A percentile compares a stretch with the other conserved stretches of the same genome.
These are phyloP conservation scores for Fistulinella cinereoalba DNA, from an alignment of 1,284 basidiomycete genomes.

Conservation along the genomic window DNA sequence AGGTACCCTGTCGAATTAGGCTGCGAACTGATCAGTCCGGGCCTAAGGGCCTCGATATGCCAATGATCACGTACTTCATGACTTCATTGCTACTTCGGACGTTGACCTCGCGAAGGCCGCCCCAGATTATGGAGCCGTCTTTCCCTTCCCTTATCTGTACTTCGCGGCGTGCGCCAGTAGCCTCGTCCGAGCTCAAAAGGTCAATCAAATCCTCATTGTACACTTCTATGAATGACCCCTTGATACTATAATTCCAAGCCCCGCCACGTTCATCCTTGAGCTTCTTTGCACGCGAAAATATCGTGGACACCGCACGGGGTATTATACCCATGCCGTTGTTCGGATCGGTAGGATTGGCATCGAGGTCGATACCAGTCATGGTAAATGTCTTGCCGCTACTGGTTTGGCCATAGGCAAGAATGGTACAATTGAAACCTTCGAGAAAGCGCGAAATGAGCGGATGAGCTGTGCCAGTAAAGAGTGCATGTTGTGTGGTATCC, in stretches of 20 bases:
- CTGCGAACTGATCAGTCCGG: slow-evolving; percentile 39
- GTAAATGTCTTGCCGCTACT: slow-evolving; percentile 97
- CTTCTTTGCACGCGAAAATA: slow-evolving; percentile 79
- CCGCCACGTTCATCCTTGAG: slow-evolving; percentile 72
- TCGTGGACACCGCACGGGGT: slow-evolving; percentile 89
- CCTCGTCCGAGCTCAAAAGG: slow-evolving; percentile 72
- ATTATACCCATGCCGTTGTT: slow-evolving; percentile 89
- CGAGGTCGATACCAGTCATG: slow-evolving; percentile 90
- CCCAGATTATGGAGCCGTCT: slow-evolving; percentile 96
- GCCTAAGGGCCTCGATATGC: slow-evolving; percentile 3
- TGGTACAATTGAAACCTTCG: slow-evolving; percentile 96
- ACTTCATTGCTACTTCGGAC: slow-evolving; percentile 85
- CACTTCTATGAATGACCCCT: slow-evolving; percentile 92
- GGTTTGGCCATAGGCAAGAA: slow-evolving; percentile 97
- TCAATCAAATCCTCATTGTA: slow-evolving; percentile 98
- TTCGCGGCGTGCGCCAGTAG: slow-evolving; percentile 63
- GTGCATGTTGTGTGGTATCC: slow-evolving; percentile 75
- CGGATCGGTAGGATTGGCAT: slow-evolving; percentile 73
- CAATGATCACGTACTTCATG: slow-evolving; percentile 68
- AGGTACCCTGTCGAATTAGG: slow-evolving; percentile 81
- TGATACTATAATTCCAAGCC: slow-evolving; percentile 71
- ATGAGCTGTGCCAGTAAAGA: slow-evolving; percentile 82
- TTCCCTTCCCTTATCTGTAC: slow-evolving; percentile 97
- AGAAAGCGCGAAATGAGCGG: slow-evolving; percentile 89
- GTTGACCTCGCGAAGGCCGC: slow-evolving; percentile 86